These are phyloP conservation scores for Neonothopanus nambi DNA, from an alignment of 1,284 basidiomycete genomes.

Conservation along the genomic window DNA sequence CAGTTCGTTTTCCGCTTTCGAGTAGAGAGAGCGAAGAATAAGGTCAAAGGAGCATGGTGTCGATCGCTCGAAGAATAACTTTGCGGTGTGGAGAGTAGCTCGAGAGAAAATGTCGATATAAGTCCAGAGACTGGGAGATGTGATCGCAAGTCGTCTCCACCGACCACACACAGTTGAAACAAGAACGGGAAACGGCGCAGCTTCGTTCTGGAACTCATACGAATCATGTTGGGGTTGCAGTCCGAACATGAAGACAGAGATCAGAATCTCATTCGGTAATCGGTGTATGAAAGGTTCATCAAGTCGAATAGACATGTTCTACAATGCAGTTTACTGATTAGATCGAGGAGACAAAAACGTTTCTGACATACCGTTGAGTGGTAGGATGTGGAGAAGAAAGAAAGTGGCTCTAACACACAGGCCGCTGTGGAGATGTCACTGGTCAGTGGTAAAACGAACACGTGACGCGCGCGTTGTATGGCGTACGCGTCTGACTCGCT, in stretches of 20 bases:
- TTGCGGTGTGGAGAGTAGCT: constrained; percentile 11
- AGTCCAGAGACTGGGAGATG: constrained; percentile 32
- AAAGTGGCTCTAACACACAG: no score
- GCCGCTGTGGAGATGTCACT: no score
- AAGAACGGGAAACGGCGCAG: constrained; percentile 19
- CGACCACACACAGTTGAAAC: constrained; percentile 30
- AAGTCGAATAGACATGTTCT: no score
- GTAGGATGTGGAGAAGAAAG: no score
- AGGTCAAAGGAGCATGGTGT: constrained; percentile 27
- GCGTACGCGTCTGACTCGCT: not conserved
- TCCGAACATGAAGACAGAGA: constrained; percentile 17
- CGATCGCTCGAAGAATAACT: constrained; percentile 31
- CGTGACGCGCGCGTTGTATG: constrained; percentile 19
- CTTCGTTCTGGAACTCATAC: not conserved
- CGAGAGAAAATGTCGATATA: constrained; percentile 24
- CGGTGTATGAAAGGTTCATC: constrained; percentile 1
- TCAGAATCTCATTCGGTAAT: constrained; percentile 18
- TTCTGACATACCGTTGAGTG: no score
- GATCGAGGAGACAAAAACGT: no score
- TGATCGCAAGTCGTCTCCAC: constrained; percentile 32
- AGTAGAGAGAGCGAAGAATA: constrained; percentile 9
- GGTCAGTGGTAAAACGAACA: constrained; percentile 21
- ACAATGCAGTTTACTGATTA: no score
- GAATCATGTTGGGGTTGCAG: not conserved
- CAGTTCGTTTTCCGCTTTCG: not conserved